These are phyloP conservation scores for Rhodotorula diobovata DNA, from an alignment of 768 basidiomycete genomes.

Conservation along the genomic window DNA sequence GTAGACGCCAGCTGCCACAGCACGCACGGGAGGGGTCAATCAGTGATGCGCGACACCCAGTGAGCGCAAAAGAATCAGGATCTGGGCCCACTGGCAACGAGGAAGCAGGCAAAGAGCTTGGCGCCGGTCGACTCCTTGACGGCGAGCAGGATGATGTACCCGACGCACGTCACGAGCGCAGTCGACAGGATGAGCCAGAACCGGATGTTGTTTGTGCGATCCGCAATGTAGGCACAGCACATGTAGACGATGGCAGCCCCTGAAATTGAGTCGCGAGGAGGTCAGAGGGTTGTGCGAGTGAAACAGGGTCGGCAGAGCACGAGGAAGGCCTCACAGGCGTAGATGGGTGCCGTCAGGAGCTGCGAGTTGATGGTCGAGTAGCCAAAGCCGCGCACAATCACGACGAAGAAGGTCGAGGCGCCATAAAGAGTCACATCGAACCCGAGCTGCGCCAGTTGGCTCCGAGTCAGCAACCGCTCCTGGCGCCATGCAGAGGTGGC, in stretches of 20 bases:
- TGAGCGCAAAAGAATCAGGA: not conserved
- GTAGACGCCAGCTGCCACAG: slow-evolving; percentile 1
- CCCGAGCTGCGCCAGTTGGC: too few relatives aligned
- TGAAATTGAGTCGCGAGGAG: not conserved
- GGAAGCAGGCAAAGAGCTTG: slow-evolving; percentile 24
- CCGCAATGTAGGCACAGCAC: slow-evolving; percentile 10
- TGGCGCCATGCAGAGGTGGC: not conserved
- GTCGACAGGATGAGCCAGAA: slow-evolving; percentile 26
- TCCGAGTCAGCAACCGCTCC: not conserved
- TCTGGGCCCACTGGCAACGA: not conserved
- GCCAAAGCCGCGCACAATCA: slow-evolving; percentile 22
- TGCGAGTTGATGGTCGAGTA: slow-evolving; percentile 14
- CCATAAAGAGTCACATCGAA: slow-evolving; percentile 11
- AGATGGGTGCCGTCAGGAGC: slow-evolving; percentile 3
- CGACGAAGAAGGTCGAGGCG: slow-evolving; percentile 28
- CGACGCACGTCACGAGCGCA: slow-evolving; percentile 19
- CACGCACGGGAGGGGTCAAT: too few relatives aligned
- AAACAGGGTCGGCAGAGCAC: not conserved
- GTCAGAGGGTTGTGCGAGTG: not conserved
- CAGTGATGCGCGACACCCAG: too few relatives aligned
- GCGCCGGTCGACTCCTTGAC: slow-evolving; percentile 4
- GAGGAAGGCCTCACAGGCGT: not conserved
- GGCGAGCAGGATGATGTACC: slow-evolving; percentile 22
- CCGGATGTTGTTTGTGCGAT: slow-evolving; percentile 15
- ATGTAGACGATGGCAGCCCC: slow-evolving; percentile 26